Base-by-base conservation (phyloP, 441 rosid species). In the Iberis amara region DNA sequence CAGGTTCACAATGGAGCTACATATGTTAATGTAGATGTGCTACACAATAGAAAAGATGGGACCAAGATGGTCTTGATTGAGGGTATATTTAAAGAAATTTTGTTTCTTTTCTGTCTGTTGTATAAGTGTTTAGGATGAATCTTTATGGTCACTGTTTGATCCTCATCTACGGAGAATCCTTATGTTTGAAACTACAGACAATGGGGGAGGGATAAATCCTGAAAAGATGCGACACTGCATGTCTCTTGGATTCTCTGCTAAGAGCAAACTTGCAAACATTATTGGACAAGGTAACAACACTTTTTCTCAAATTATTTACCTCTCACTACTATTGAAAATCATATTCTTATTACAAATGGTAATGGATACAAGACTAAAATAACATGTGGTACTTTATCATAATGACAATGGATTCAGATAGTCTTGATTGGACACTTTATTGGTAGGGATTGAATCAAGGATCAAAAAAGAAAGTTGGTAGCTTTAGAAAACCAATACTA, bases 361-460 rank as follows among this genome's bases (percentile, higher is more conserved):
- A 88, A 92, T 74, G 96, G 98, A 42, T 92, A 88, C 66, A 92
- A 92, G 81, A 88, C 96, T 9, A 91, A n/a, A n/a, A n/a, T n/a
- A n/a, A n/a, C n/a, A n/a, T n/a, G n/a, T n/a, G n/a, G n/a, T n/a
- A n/a, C n/a, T n/a, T n/a, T n/a, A n/a, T n/a, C n/a, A n/a, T n/a
- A n/a, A n/a, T n/a, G n/a, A n/a, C n/a, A n/a, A n/a, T n/a, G n/a
- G n/a, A n/a, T n/a, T n/a, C n/a, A n/a, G n/a, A n/a, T n/a, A n/a
- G n/a, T n/a, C n/a, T n/a, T n/a, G n/a, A n/a, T n/a, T n/a, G n/a
- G n/a, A n/a, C n/a, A n/a, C n/a, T n/a, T n/a, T n/a, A n/a, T n/a
- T n/a, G n/a, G 39, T 52, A 80, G 94, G 80, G 72, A 39, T 26
- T 74, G 51, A 66, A 64, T 47, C 77, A 70, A 47, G 78, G 69